A percentile compares a stretch with the other conserved stretches of the same genome.
phyloP scores from a whole-genome alignment of 148 eudicot species.

The Camellia sinensis region DNA sequence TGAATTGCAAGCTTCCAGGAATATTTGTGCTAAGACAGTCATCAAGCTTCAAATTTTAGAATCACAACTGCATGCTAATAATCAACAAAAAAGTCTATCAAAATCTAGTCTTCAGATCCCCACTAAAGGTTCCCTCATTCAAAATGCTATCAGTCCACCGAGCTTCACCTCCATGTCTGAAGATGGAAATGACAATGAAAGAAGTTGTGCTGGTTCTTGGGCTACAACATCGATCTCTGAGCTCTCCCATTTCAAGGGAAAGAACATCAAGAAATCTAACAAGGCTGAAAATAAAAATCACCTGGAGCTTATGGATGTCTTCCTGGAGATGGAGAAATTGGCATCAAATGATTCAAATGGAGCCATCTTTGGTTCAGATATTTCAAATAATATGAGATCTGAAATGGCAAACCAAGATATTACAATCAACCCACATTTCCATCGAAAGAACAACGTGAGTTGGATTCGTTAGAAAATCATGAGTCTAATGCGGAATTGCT shows the following conservation, averaged over 20 bases:
- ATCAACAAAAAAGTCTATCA: slow-evolving; percentile 40
- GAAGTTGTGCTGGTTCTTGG: slow-evolving; percentile 82
- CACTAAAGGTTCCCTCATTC: slow-evolving; percentile 40
- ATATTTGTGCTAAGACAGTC: slow-evolving; percentile 72
- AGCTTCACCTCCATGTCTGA: slow-evolving; percentile 71
- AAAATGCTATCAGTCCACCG: slow-evolving; percentile 53
- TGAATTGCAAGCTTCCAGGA: slow-evolving; percentile 85
- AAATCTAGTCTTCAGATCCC: slow-evolving; percentile 18
- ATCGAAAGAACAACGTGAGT: slow-evolving; percentile 24
- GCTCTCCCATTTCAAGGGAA: slow-evolving; percentile 42
- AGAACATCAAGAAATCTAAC: slow-evolving; percentile 41
- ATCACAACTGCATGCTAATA: slow-evolving; percentile 44
- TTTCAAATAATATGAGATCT: slow-evolving; percentile 20
- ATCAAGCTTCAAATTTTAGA: slow-evolving; percentile 86
- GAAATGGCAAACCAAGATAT: slow-evolving; percentile 29
- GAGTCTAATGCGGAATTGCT: slow-evolving; percentile 15
- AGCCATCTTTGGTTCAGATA: slow-evolving; percentile 22
- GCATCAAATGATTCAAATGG: slow-evolving; percentile 62
- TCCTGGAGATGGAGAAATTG: slow-evolving; percentile 96
- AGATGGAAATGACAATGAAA: slow-evolving; percentile 81
- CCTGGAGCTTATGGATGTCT: slow-evolving; percentile 95
- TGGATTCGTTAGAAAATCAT: slow-evolving; percentile 13
- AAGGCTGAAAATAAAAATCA: slow-evolving; percentile 62
- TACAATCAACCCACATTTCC: slow-evolving; percentile 18
- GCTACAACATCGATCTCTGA: slow-evolving; percentile 58